A percentile compares a stretch with the other conserved stretches of the same genome.
Conservation (phyloP, 1,139 yeast species). For the Magnusiomyces clavatus region DNA sequence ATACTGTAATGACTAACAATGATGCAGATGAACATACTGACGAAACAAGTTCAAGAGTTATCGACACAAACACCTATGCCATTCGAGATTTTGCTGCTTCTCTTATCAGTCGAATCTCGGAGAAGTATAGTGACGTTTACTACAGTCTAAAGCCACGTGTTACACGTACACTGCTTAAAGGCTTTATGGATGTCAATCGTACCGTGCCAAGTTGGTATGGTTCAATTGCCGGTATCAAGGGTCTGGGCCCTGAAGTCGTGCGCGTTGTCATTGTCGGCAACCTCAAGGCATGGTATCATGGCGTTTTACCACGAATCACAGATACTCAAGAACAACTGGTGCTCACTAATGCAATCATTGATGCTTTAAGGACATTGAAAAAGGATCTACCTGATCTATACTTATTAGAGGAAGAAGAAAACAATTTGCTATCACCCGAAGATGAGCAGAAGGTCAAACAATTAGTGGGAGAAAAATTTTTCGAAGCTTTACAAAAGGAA, state of each 20-base stretch:
- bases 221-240: conserved; percentile 74
- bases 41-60: conserved; percentile 17
- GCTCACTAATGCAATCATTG: conserved; percentile 25
- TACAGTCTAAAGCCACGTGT: conserved; percentile 90
- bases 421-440: conserved; percentile 8
- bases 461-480: conserved; percentile 56
- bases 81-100: conserved; percentile 87
- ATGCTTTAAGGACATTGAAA: conserved; percentile 28
- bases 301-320: conserved; percentile 25
- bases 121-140: conserved; percentile 76
- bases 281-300: conserved; percentile 59
- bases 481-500: conserved; percentile 44
- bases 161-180: conserved; percentile 83
- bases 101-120: conserved; percentile 66
- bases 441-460: conserved; percentile 39
- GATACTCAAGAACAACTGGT: conserved; percentile 23
- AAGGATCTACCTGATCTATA: conserved; percentile 19
- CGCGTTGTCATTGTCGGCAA: conserved; percentile 81
- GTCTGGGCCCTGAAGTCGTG: conserved; percentile 81
- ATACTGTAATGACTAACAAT: neutral
- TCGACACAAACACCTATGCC: conserved; percentile 19
- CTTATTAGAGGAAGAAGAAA: conserved; percentile 15
- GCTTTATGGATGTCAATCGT: conserved; percentile 71
- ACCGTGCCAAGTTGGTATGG: conserved; percentile 92
- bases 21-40: neutral